These are phyloP conservation scores for Rhodotorula sp. DNA, from an alignment of 1,284 basidiomycete genomes.

Conservation along the genomic window DNA sequence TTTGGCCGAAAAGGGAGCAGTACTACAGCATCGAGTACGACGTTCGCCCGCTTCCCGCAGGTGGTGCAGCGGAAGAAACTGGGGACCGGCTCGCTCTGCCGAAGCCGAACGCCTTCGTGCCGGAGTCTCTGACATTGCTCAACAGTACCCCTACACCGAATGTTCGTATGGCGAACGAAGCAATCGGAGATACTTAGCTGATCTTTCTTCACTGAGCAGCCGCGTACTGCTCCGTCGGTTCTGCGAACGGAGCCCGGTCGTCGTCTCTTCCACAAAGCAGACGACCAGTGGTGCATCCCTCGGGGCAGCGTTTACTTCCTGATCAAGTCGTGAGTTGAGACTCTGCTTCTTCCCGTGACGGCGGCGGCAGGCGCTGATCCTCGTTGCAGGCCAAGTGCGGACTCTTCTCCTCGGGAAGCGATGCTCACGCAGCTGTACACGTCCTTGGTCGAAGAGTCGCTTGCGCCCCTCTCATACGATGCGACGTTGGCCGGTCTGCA, in stretches of 20 bases:
- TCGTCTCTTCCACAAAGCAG: constrained; percentile 87
- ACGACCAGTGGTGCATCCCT: constrained; percentile 89
- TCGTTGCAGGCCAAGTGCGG: constrained; percentile 45
- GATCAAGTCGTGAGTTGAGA: constrained; percentile 19
- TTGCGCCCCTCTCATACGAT: constrained; percentile 87
- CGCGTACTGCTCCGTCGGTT: constrained; percentile 68
- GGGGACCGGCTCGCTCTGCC: constrained; percentile 68
- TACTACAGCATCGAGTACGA: constrained; percentile 76
- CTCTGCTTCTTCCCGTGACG: not conserved
- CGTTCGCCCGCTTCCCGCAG: constrained; percentile 57
- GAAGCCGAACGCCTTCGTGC: constrained; percentile 80
- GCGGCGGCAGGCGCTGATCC: not conserved
- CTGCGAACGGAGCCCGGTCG: constrained; percentile 68
- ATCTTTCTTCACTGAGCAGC: constrained; percentile 52
- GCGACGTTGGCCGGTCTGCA: constrained; percentile 83
- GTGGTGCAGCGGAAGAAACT: constrained; percentile 50
- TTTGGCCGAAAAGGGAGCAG: constrained; percentile 73
- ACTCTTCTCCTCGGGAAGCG: constrained; percentile 46
- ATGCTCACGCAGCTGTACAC: constrained; percentile 65
- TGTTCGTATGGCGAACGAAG: constrained; percentile 50
- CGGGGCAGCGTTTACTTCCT: constrained; percentile 24
- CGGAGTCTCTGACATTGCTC: constrained; percentile 73
- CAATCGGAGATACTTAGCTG: not conserved
- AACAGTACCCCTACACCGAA: constrained; percentile 61
- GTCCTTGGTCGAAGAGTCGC: constrained; percentile 80